Evolutionary conservation across 768 basidiomycete genomes (phyloP).

Genomic region (Auricularia auricula-judae): DNA sequence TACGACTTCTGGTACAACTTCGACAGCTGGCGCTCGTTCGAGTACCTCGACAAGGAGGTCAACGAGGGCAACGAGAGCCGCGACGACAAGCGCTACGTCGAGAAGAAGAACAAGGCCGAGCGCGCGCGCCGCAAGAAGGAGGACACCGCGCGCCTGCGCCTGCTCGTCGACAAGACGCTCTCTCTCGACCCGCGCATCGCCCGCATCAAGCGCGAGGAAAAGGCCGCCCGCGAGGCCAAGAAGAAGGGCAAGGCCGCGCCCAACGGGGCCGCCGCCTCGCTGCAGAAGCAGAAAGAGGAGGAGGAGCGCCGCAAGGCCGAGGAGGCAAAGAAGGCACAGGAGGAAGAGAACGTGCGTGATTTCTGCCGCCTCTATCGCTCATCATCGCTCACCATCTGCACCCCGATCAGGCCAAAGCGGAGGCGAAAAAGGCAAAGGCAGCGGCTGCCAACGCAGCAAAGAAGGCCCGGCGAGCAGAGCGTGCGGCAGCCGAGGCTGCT

Average conservation of each 20-base stretch:
- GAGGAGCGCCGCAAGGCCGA: constrained; percentile 54
- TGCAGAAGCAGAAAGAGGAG: constrained; percentile 39
- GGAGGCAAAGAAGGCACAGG: constrained; percentile 53
- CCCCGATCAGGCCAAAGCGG: constrained; percentile 44
- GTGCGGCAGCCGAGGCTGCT: constrained; percentile 25
- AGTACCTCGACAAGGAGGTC: constrained; percentile 96
- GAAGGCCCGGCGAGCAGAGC: constrained; percentile 65
- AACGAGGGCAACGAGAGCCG: constrained; percentile 98
- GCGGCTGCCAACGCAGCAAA: constrained; percentile 85
- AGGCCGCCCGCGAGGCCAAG: constrained; percentile 87
- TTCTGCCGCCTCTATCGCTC: neutral
- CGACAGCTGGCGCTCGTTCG: constrained; percentile 96
- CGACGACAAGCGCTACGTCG: constrained; percentile 96
- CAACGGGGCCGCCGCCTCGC: constrained; percentile 33
- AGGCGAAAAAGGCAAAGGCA: constrained; percentile 76
- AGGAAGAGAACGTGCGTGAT: constrained; percentile 41
- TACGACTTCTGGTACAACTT: constrained; percentile 99
- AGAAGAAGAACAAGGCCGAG: constrained; percentile 99
- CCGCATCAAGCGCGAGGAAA: constrained; percentile 92
- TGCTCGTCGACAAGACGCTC: constrained; percentile 77
- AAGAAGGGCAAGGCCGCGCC: constrained; percentile 41
- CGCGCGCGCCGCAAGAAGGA: constrained; percentile 95
- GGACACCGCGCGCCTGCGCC: constrained; percentile 81
- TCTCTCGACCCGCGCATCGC: constrained; percentile 89
- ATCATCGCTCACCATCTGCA: neutral